Conservation (phyloP, 73 alveolate species). For the Paramecium tetraurelia region DNA sequence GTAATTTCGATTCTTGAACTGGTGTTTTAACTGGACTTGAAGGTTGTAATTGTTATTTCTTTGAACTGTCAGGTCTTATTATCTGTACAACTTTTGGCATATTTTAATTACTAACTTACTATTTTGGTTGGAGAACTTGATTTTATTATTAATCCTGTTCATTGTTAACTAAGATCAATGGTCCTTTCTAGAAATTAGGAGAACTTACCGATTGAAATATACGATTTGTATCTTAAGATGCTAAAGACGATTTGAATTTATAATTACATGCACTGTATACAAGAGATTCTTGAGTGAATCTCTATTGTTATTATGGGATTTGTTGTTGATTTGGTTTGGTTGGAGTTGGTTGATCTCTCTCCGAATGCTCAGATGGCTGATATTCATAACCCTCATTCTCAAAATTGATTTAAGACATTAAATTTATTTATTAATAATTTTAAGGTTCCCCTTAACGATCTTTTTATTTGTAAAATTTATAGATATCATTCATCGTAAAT, state of each 20-base stretch:
- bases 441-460: slow-evolving; percentile 19
- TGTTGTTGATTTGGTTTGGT: neutral
- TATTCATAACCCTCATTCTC: slow-evolving; percentile 38
- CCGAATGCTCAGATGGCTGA: slow-evolving; percentile 44
- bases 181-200: slow-evolving; percentile 25
- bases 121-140: neutral
- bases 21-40: neutral
- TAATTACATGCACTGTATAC: slow-evolving; percentile 7
- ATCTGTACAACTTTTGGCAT: slow-evolving; percentile 3
- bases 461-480: neutral
- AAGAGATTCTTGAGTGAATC: slow-evolving; percentile 44
- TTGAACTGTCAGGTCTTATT: neutral
- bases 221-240: slow-evolving; percentile 18
- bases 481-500: slow-evolving; percentile 15
- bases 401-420: slow-evolving; percentile 18
- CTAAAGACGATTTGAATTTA: neutral
- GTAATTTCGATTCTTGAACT: neutral
- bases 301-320: neutral
- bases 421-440: neutral
- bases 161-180: neutral
- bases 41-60: neutral
- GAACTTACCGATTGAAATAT: neutral
- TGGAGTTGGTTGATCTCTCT: slow-evolving; percentile 5
- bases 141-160: neutral
- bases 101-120: neutral